phyloP scores from a whole-genome alignment of 2,329 filamentous ascomycete species.

The Nakataea oryzae region DNA sequence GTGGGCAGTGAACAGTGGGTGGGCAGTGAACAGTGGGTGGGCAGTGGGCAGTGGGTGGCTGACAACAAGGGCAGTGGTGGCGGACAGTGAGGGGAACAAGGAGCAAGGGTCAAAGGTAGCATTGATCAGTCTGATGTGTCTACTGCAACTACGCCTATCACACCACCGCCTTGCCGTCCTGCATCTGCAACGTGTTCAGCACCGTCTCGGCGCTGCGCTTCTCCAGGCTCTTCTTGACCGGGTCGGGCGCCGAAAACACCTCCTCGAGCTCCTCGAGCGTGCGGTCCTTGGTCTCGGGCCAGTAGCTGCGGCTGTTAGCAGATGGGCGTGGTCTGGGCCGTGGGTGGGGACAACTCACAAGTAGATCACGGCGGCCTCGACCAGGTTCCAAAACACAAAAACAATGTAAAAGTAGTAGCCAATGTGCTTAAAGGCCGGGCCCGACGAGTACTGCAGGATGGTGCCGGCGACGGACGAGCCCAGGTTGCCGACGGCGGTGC shows the following conservation, averaged over 20 bases:
- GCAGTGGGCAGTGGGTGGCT: too few species aligned
- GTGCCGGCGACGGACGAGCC: conserved; percentile 24
- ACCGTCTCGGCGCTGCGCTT: conserved; percentile 7
- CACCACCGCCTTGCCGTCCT: not conserved
- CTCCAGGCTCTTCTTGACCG: conserved; percentile 12
- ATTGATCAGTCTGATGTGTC: too few species aligned
- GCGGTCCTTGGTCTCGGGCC: conserved; percentile 34
- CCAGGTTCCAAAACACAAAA: conserved; percentile 29
- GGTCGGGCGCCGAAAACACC: conserved; percentile 36
- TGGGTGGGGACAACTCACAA: conserved; percentile 32
- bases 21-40: too few species aligned
- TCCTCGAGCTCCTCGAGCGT: conserved; percentile 44
- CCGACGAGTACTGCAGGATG: conserved; percentile 32
- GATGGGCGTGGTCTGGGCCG: conserved; percentile 26
- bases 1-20: too few species aligned
- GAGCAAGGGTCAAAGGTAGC: too few species aligned
- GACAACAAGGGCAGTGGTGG: too few species aligned
- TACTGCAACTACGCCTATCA: too few species aligned
- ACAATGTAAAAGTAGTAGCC: conserved; percentile 30
- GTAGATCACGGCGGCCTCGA: conserved; percentile 26
- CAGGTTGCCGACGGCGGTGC: conserved; percentile 31
- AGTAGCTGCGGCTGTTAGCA: conserved; percentile 22
- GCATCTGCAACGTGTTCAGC: conserved; percentile 6
- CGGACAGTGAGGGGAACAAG: too few species aligned
- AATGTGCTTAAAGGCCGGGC: conserved; percentile 28